Evolutionary conservation across 306 rosid genomes (phyloP).

Genomic region (Acacia melanoxylon): DNA sequence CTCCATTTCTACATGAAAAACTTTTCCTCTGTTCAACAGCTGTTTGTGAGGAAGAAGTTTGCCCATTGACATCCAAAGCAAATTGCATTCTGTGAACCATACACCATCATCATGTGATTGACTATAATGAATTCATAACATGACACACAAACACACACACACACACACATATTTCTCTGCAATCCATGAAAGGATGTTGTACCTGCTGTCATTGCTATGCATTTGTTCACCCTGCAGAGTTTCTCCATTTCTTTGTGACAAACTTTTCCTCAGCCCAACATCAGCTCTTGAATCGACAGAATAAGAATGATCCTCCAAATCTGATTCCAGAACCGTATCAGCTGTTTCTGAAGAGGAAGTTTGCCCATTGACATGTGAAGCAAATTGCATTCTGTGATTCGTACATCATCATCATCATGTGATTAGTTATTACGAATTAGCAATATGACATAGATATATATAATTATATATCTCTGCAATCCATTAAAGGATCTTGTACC

Average conservation of each 20-base stretch:
- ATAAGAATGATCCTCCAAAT: conserved; percentile 49
- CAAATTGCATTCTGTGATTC: conserved; percentile 53
- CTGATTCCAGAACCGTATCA: conserved; percentile 40
- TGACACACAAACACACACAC: background rate
- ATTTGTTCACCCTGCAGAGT: background rate
- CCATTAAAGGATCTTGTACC: conserved; percentile 47
- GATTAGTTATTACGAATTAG: conserved; percentile 31
- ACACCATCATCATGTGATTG: conserved; percentile 2
- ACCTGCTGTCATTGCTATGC: background rate
- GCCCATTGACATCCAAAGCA: conserved; percentile 41
- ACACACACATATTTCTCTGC: background rate
- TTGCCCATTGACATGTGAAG: conserved; percentile 40
- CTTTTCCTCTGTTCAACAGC: conserved; percentile 21
- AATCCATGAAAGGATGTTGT: background rate
- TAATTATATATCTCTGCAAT: background rate
- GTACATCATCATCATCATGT: conserved; percentile 31
- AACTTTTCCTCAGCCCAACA: background rate
- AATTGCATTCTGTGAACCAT: conserved; percentile 55
- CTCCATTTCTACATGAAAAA: no score
- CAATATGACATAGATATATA: conserved; percentile 7
- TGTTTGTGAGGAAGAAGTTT: conserved; percentile 38
- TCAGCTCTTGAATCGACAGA: conserved; percentile 70
- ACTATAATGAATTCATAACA: background rate
- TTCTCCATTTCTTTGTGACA: background rate
- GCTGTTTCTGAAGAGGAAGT: conserved; percentile 37